Evolutionary conservation across 441 rosid genomes (phyloP), one percentile per base, ranked within the genome.

Genomic region (Erysimum cheiri): DNA sequence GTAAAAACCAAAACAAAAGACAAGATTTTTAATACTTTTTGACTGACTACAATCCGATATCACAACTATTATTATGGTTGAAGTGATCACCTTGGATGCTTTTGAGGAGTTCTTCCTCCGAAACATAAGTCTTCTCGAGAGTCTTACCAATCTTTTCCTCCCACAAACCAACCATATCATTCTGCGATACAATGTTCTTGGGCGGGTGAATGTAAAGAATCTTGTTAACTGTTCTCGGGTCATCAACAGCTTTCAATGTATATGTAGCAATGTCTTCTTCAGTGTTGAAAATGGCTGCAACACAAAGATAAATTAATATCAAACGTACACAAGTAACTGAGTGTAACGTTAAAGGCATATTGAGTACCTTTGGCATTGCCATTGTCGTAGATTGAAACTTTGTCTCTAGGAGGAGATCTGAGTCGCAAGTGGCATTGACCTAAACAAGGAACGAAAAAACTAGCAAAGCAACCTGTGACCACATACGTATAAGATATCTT

Each of bases 71-170:
- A 62, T 13, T n/a, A 11, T 19, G 12, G 63, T 37, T 9, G 26
- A 31, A 50, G 10, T 56, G 67, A 47, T 57, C 29, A 83, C 87
- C 83, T 74, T 82, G 81, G 69, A 82, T 80, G 73, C 55, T 73
- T 68, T 82, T 73, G 9, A 85, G 81, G 61, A 84, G 48, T 63
- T 81, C 75, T 41, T 81, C 85, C 62, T 81, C 88, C 9, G 84
- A 70, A 71, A 84, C 69, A 46, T 80, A 74, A 49, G 28, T 64
- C 62, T 78, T 83, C 58, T 85, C 83, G 0, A 83, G 84, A 24
- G 80, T 82, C 58, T 79, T 85, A 31, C 85, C 82, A 10, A 85
- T 87, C 66, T 77, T 83, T 60, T 63, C 48, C 81, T 87, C 91
- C 91, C 89, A 87, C 54, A 85, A 22, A 8, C 76, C 47, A 2